Conservation (phyloP, 192 early-diverging fungal species). For the Backusella psychrophila region DNA sequence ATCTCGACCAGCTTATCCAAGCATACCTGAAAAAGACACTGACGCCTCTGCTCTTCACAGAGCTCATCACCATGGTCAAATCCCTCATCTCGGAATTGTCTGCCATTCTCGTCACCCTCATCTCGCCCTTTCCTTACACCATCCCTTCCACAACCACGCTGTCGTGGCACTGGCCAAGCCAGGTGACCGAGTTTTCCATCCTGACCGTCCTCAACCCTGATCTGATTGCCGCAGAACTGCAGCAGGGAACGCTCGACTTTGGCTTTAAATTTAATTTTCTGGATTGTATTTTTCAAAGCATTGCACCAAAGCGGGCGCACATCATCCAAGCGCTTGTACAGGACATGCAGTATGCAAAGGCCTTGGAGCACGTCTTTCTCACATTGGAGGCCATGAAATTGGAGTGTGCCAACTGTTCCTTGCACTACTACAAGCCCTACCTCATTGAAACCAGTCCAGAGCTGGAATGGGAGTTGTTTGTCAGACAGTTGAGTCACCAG, state of each 20-base stretch:
- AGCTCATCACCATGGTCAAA: constrained; percentile 63
- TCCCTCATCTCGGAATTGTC: constrained; percentile 75
- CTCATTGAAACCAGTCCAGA: constrained; percentile 41
- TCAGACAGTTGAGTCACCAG: constrained; percentile 21
- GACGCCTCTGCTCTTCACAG: constrained; percentile 3
- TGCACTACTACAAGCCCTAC: constrained; percentile 36
- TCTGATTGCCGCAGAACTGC: constrained; percentile 58
- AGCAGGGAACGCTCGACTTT: constrained; percentile 68
- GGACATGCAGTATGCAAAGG: constrained; percentile 48
- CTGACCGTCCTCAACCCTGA: constrained; percentile 55
- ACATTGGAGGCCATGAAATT: constrained; percentile 59
- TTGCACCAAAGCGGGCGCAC: background rate
- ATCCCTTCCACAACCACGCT: background rate
- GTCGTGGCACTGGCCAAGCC: constrained; percentile 34
- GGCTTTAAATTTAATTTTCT: background rate
- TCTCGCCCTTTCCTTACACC: background rate
- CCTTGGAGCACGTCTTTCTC: constrained; percentile 71
- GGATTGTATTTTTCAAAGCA: background rate
- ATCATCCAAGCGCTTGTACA: background rate
- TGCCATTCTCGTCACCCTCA: constrained; percentile 34
- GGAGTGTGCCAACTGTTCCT: constrained; percentile 42
- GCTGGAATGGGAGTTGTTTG: constrained; percentile 41
- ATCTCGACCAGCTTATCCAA: constrained; percentile 57
- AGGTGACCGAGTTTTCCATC: constrained; percentile 23
- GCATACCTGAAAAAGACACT: constrained; percentile 2